Percentiles rank a stretch among this genome's conserved stretches.
Evolutionary conservation across 2,329 filamentous ascomycete species (phyloP).

Genomic region (Scortechinia acanthostroma): DNA sequence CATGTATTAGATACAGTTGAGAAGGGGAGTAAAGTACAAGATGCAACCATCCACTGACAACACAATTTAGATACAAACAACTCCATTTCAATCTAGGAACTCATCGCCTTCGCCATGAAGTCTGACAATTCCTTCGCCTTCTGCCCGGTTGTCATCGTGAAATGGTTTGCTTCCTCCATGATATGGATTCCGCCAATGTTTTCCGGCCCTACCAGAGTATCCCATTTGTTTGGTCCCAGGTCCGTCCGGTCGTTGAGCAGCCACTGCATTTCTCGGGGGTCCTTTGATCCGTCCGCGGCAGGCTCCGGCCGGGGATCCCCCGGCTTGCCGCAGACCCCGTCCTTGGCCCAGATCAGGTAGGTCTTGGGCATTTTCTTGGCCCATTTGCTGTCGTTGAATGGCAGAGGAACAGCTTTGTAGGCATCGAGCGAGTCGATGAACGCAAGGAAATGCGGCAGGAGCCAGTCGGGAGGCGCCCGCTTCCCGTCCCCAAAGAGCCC

Average conservation of each 20-base stretch:
- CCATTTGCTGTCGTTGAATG: conserved; percentile 15
- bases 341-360: conserved; percentile 34
- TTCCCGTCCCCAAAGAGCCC: conserved; percentile 29
- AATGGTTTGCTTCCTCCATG: conserved; percentile 23
- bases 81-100: neutral
- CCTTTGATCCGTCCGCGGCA: conserved; percentile 23
- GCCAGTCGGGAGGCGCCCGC: conserved; percentile 13
- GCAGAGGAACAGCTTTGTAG: conserved; percentile 19
- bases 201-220: conserved; percentile 25
- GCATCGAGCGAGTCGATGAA: conserved; percentile 9
- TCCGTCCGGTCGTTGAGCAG: conserved; percentile 35
- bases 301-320: conserved; percentile 26
- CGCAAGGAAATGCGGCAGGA: conserved; percentile 15
- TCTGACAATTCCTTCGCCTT: conserved; percentile 9
- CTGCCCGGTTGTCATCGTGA: conserved; percentile 25
- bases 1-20: too few relatives aligned
- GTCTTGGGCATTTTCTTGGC: conserved; percentile 26
- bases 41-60: too few relatives aligned
- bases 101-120: neutral
- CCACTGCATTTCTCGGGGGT: conserved; percentile 37
- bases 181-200: conserved; percentile 19
- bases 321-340: conserved; percentile 33
- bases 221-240: conserved; percentile 36
- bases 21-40: too few relatives aligned
- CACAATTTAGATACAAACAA: too few relatives aligned